Evolutionary conservation across 2,329 filamentous ascomycete species (phyloP), one percentile per base, ranked within the genome.

Genomic region (Exophiala mesophila): DNA sequence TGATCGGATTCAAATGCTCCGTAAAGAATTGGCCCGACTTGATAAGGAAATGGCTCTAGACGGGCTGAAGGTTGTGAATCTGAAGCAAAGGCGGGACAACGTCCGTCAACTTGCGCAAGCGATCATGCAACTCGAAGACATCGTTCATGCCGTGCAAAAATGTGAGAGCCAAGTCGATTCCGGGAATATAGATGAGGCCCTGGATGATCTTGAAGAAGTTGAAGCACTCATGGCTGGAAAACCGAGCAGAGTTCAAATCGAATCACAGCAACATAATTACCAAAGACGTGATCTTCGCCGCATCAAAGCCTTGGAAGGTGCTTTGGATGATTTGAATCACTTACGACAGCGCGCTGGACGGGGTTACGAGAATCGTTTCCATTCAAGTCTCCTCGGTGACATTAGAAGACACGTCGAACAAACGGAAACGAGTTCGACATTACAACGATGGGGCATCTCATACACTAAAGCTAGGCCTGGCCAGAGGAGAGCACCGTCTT

Each of bases 1-100:
- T 2, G 74, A 83, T 6, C 81, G 85, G 48, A 98, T 98, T 45
- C 88, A 88, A 59, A 73, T 76, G 0, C 63, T 98, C 29, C 76
- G 92, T 44, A 78, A 80, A 55, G 90, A 97, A 58, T 69, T 98
- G 0, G 74, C 82, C 45, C 80, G 79, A 28, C 72, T 98, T 4
- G 92, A 98, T 59, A 74, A 84, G 42, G 88, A 96, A 55, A 87
- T 97, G 63, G 90, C 88, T 1, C 70, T 87, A 3, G 86, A 81
- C 20, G 92, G 92, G 0, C 64, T 98, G 20, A 83, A 92, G 54
- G 83, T 96, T 41, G 82, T 95, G 3, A 83, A 89, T 47, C 82
- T 94, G 61, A 80, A 87, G 53, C 78, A 85, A 38, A 78, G 87
- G 39, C 78, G 84, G 55, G 85, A 94, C 55, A 98, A 98, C 58